A percentile compares a stretch with the other conserved stretches of the same genome.
These are phyloP conservation scores for Sugiyamaella chiloensis DNA, from an alignment of 805 yeast species.

Conservation along the genomic window DNA sequence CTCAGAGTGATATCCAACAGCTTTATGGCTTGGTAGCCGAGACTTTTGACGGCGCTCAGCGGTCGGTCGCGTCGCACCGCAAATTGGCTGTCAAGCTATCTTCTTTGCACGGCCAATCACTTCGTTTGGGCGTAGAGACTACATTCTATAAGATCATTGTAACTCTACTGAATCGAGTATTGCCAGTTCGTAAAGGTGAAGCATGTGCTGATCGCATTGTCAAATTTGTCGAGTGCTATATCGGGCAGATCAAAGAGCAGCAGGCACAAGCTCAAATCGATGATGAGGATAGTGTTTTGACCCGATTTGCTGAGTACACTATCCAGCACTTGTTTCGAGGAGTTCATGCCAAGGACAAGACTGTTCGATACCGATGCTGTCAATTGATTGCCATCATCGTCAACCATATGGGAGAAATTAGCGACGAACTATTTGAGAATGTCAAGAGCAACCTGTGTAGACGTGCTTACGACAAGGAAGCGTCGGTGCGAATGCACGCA, in stretches of 20 bases:
- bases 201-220: slow-evolving; percentile 72
- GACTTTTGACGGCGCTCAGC: slow-evolving; percentile 78
- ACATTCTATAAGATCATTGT: slow-evolving; percentile 61
- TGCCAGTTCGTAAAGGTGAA: slow-evolving; percentile 68
- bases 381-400: slow-evolving; percentile 72
- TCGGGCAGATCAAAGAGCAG: slow-evolving; percentile 36
- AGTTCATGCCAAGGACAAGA: slow-evolving; percentile 67
- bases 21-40: slow-evolving; percentile 39
- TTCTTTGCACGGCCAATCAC: slow-evolving; percentile 51
- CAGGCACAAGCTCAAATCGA: slow-evolving; percentile 33
- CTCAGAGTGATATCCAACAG: slow-evolving; percentile 16
- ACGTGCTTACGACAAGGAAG: slow-evolving; percentile 49
- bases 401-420: slow-evolving; percentile 70
- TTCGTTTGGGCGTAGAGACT: slow-evolving; percentile 49
- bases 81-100: slow-evolving; percentile 64
- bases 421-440: slow-evolving; percentile 63
- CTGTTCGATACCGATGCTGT: slow-evolving; percentile 75
- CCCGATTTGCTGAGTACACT: slow-evolving; percentile 56
- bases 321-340: slow-evolving; percentile 74
- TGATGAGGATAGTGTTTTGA: slow-evolving; percentile 40
- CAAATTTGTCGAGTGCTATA: slow-evolving; percentile 59
- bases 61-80: slow-evolving; percentile 69
- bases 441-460: slow-evolving; percentile 54
- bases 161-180: slow-evolving; percentile 57
- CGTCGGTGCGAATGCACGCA: slow-evolving; percentile 78